Conservation (phyloP, 2,329 filamentous ascomycete species). For the Colletotrichum simmondsii region DNA sequence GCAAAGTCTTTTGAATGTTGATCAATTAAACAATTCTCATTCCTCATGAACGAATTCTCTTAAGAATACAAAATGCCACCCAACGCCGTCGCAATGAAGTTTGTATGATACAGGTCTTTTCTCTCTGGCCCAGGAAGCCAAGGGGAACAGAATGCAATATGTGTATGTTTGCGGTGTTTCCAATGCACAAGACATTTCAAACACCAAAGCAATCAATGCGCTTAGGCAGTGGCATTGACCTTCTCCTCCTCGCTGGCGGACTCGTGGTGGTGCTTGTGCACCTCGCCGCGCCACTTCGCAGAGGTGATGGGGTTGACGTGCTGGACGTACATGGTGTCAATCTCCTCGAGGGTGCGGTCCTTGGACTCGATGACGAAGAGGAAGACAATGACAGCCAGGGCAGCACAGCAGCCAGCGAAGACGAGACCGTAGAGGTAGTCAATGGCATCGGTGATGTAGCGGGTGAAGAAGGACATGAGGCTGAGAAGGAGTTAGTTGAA, state of each 20-base stretch:
- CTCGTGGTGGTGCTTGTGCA: constrained; percentile 40
- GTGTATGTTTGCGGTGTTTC: neutral
- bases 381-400: constrained; percentile 73
- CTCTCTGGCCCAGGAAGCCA: neutral
- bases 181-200: neutral
- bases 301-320: constrained; percentile 62
- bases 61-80: constrained; percentile 14
- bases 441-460: constrained; percentile 78
- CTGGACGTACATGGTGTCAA: constrained; percentile 79
- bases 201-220: neutral
- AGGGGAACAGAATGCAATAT: neutral
- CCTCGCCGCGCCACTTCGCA: constrained; percentile 44
- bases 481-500: constrained; percentile 33
- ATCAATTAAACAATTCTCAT: constrained; percentile 27
- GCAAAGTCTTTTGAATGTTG: neutral
- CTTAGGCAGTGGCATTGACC: constrained; percentile 16
- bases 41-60: constrained; percentile 27
- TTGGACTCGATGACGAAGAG: constrained; percentile 82
- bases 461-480: constrained; percentile 63
- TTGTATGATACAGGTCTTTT: constrained; percentile 22
- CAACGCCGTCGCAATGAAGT: constrained; percentile 33
- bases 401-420: constrained; percentile 75
- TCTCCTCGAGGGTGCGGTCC: constrained; percentile 78
- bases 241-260: constrained; percentile 27
- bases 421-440: constrained; percentile 78